These are phyloP conservation scores for Yamadazyma takamatsuzukensis DNA, from an alignment of 805 yeast species.

Conservation along the genomic window DNA sequence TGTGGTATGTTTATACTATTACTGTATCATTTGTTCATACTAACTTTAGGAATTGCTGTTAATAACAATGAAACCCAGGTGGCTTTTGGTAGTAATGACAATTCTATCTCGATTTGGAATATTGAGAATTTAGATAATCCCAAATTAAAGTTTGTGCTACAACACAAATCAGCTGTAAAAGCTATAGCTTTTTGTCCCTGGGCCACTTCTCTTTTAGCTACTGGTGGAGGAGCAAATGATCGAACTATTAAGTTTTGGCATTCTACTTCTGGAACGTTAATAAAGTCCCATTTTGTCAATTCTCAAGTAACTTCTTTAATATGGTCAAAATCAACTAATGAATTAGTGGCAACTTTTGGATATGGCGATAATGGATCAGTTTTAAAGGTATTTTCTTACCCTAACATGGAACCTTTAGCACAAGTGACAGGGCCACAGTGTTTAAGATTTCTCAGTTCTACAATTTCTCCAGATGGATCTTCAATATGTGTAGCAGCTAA, in stretches of 20 bases:
- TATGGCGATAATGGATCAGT: slow-evolving; percentile 59
- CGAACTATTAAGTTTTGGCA: slow-evolving; percentile 86
- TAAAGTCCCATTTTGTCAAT: slow-evolving; percentile 52
- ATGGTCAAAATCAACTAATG: slow-evolving; percentile 67
- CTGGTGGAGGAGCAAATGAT: slow-evolving; percentile 90
- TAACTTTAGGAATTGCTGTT: slow-evolving; percentile 53
- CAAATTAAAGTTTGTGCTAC: slow-evolving; percentile 43
- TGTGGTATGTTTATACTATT: slow-evolving; percentile 29
- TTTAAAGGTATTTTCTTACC: slow-evolving; percentile 65
- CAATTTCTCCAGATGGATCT: slow-evolving; percentile 58
- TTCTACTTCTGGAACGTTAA: slow-evolving; percentile 67
- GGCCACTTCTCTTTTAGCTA: slow-evolving; percentile 74
- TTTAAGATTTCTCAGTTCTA: slow-evolving; percentile 61
- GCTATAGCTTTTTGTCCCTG: slow-evolving; percentile 92
- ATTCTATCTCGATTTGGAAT: slow-evolving; percentile 76
- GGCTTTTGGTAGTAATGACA: slow-evolving; percentile 85
- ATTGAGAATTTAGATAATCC: slow-evolving; percentile 43
- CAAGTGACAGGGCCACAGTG: slow-evolving; percentile 50
- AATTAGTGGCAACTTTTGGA: slow-evolving; percentile 79
- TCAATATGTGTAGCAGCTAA: slow-evolving; percentile 71
- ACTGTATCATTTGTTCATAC: slow-evolving; percentile 7
- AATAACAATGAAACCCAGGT: slow-evolving; percentile 50
- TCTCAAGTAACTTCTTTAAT: slow-evolving; percentile 77
- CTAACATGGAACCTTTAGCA: slow-evolving; percentile 47
- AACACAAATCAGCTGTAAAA: slow-evolving; percentile 83